phyloP scores from a whole-genome alignment of 805 yeast genomes.

The Yamadazyma tumulicola region DNA sequence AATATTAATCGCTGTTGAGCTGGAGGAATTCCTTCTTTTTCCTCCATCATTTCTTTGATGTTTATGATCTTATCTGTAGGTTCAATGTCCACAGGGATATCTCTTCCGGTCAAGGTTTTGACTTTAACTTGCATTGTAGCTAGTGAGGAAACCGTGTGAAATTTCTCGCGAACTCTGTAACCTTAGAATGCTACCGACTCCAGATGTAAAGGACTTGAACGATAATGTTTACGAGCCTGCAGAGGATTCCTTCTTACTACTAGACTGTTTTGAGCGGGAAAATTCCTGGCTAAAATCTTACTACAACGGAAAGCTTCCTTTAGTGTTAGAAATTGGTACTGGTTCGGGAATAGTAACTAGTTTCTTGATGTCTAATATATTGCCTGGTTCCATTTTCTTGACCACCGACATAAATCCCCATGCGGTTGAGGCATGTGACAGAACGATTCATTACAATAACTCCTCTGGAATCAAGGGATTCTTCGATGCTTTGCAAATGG shows the following conservation, averaged over 20 bases:
- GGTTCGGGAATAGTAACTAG: conserved; percentile 91
- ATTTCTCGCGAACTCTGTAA: conserved; percentile 3
- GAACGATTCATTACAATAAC: conserved; percentile 21
- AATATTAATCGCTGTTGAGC: conserved; percentile 88
- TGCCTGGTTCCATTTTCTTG: conserved; percentile 48
- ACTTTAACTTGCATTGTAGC: conserved; percentile 59
- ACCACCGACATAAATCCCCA: conserved; percentile 81
- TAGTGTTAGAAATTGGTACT: conserved; percentile 81
- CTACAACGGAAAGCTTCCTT: conserved; percentile 32
- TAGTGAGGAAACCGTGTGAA: no score
- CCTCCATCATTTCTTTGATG: conserved; percentile 89
- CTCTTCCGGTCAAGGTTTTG: conserved; percentile 79
- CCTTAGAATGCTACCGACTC: conserved; percentile 90
- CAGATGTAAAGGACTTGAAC: conserved; percentile 53
- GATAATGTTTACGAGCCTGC: conserved; percentile 91
- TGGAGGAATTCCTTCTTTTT: conserved; percentile 96
- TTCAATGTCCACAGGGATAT: conserved; percentile 74
- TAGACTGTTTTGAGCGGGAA: conserved; percentile 76
- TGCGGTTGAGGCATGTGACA: conserved; percentile 52
- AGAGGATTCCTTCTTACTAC: conserved; percentile 82
- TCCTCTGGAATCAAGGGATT: no score
- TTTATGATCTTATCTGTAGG: conserved; percentile 63
- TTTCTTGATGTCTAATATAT: conserved; percentile 60
- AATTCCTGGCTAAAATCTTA: conserved; percentile 25
- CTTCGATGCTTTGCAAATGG: conserved; percentile 46